Conservation (phyloP, 768 basidiomycete genomes). For the Termitomyces sp. region DNA sequence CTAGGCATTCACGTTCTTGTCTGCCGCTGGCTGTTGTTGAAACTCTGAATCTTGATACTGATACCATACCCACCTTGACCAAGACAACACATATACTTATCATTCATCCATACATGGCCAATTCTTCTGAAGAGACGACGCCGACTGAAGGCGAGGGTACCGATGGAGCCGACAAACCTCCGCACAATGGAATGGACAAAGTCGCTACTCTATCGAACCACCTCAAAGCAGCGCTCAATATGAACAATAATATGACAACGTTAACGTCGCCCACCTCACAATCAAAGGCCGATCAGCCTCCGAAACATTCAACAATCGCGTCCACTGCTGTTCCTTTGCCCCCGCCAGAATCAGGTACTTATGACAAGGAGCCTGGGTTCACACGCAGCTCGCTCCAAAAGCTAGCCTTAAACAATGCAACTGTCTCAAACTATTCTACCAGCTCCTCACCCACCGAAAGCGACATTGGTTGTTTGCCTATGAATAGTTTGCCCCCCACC, state of each 20-base stretch:
- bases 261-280: conserved; percentile 10
- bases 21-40: conserved; percentile 16
- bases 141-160: conserved; percentile 50
- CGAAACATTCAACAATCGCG: conserved; percentile 6
- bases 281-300: background rate
- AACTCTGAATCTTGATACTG: conserved; percentile 6
- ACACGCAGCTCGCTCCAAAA: conserved; percentile 40
- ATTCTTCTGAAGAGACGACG: conserved; percentile 43
- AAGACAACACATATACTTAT: conserved; percentile 16
- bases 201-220: conserved; percentile 19
- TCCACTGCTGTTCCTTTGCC: conserved; percentile 37
- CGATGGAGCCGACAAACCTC: conserved; percentile 58
- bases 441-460: conserved; percentile 44
- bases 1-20: conserved; percentile 17
- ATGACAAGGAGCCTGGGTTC: conserved; percentile 45
- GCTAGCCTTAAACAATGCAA: conserved; percentile 25
- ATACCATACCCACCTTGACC: conserved; percentile 7
- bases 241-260: conserved; percentile 14
- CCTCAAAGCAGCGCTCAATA: conserved; percentile 18
- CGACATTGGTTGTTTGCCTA: conserved; percentile 56
- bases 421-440: conserved; percentile 29
- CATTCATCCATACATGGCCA: conserved; percentile 28
- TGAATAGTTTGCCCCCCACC: conserved; percentile 48
- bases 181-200: conserved; percentile 25
- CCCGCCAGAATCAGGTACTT: conserved; percentile 40